Evolutionary conservation across 306 rosid genomes (phyloP).

Genomic region (Hippophae tibetana): DNA sequence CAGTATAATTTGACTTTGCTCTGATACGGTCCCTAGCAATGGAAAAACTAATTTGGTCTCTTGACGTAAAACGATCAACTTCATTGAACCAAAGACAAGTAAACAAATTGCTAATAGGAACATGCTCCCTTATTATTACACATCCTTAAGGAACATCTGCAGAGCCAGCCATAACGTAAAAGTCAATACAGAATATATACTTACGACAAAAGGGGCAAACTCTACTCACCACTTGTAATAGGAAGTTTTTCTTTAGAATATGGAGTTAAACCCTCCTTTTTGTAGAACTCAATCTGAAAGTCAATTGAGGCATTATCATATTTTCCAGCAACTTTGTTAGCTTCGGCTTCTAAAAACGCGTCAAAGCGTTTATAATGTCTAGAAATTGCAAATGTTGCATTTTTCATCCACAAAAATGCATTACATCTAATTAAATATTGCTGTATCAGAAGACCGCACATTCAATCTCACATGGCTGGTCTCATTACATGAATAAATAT

Average conservation of each 20-base stretch:
- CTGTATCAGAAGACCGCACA: too few species aligned
- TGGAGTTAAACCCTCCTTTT: constrained; percentile 77
- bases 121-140: constrained; percentile 75
- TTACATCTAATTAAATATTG: neutral
- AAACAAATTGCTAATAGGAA: constrained; percentile 82
- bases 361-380: constrained; percentile 91
- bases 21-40: constrained; percentile 60
- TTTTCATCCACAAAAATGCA: constrained; percentile 24
- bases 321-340: constrained; percentile 82
- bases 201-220: constrained; percentile 6
- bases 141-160: constrained; percentile 99
- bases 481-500: too few species aligned
- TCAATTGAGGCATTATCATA: constrained; percentile 76
- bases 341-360: constrained; percentile 84
- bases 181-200: constrained; percentile 4
- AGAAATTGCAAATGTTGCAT: constrained; percentile 87
- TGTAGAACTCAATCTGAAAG: constrained; percentile 76
- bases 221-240: constrained; percentile 71
- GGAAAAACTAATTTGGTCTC: constrained; percentile 88
- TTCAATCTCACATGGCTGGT: too few species aligned
- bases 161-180: constrained; percentile 24
- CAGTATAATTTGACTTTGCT: constrained; percentile 52
- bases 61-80: constrained; percentile 91
- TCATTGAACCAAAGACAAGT: constrained; percentile 96
- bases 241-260: constrained; percentile 88